These are phyloP conservation scores for Cucurbita argyrosperma DNA, from an alignment of 306 rosid genomes.

Conservation along the genomic window DNA sequence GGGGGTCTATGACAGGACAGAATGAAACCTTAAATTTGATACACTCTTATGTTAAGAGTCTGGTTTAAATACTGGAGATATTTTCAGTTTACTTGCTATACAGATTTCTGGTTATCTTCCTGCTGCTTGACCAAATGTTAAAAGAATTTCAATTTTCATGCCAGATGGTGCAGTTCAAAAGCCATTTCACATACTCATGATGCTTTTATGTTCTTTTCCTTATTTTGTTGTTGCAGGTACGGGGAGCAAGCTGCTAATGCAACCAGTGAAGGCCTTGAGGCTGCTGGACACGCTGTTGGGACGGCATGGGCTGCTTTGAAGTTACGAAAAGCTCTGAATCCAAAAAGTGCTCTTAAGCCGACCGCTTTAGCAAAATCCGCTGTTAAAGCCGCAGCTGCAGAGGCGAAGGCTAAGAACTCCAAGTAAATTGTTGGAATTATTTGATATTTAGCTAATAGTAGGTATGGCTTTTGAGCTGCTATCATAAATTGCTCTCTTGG, in stretches of 20 bases:
- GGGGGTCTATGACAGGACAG: no score
- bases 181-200: not conserved
- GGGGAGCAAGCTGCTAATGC: constrained; percentile 87
- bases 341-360: constrained; percentile 63
- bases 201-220: constrained; percentile 2
- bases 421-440: constrained; percentile 16
- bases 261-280: constrained; percentile 61
- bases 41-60: no score
- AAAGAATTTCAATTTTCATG: not conserved
- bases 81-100: not conserved
- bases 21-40: no score
- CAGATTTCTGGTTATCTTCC: not conserved
- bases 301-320: constrained; percentile 78
- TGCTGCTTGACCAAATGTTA: not conserved
- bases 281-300: constrained; percentile 87
- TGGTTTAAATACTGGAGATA: no score
- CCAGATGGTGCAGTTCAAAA: not conserved
- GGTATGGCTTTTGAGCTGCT: not conserved
- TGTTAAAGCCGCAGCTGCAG: constrained; percentile 56
- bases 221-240: constrained; percentile 32
- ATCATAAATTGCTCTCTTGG: not conserved
- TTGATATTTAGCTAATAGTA: not conserved
- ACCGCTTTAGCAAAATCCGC: constrained; percentile 55
- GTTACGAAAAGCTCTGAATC: constrained; percentile 70
- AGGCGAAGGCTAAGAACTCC: constrained; percentile 32